These are phyloP conservation scores for Sporisorium exsertum DNA, from an alignment of 1,284 basidiomycete species.

Conservation along the genomic window DNA sequence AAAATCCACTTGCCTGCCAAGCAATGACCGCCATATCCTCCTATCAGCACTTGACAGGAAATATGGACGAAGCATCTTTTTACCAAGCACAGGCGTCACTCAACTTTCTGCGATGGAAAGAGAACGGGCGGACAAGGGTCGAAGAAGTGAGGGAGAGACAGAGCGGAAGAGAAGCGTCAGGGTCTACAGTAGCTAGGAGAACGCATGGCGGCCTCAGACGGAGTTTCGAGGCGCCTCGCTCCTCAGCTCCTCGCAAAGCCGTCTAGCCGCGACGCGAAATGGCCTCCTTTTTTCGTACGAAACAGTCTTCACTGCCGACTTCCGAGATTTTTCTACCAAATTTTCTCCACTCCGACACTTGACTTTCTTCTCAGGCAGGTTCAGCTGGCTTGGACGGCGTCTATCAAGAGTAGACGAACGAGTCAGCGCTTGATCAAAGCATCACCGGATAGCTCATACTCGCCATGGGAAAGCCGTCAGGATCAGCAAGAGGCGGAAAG, in stretches of 20 bases:
- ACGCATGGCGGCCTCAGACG: slow-evolving; percentile 30
- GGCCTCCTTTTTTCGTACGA: background rate
- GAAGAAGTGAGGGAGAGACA: background rate
- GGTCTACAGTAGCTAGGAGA: too few species aligned
- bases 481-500: slow-evolving; percentile 35
- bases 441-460: background rate
- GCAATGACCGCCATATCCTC: too few species aligned
- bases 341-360: slow-evolving; percentile 20
- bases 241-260: slow-evolving; percentile 34
- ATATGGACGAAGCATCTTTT: too few species aligned
- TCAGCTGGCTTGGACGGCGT: background rate
- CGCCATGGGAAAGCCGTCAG: slow-evolving; percentile 29
- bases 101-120: background rate
- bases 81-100: too few species aligned
- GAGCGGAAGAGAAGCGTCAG: background rate
- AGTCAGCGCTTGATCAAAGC: background rate
- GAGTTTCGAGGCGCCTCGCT: slow-evolving; percentile 10
- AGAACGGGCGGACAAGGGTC: background rate
- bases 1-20: background rate
- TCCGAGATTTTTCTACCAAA: slow-evolving; percentile 18
- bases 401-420: background rate
- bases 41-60: too few species aligned
- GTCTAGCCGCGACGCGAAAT: too few species aligned
- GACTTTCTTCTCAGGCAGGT: slow-evolving; percentile 15
- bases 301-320: background rate